phyloP scores from a whole-genome alignment of 345 rosid species.

The Sonneratia caseolaris region DNA sequence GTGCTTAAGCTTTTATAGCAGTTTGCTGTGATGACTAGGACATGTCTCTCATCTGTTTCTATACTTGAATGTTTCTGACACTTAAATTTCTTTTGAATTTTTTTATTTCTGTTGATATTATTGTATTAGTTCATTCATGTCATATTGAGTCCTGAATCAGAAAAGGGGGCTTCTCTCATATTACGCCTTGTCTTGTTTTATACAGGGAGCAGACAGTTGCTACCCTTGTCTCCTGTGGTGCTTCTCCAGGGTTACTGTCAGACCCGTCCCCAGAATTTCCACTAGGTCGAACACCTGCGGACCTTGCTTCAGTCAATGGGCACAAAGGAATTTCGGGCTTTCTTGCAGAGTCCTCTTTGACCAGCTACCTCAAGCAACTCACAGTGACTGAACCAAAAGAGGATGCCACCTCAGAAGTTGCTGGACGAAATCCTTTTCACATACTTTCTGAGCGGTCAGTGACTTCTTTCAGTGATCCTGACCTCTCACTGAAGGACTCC shows the following conservation, averaged over 20 bases:
- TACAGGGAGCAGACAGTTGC: conserved; percentile 82
- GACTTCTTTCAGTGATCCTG: conserved; percentile 44
- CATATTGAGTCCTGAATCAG: background rate
- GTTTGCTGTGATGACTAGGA: background rate
- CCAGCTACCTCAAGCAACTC: conserved; percentile 51
- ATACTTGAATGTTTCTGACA: too few relatives aligned
- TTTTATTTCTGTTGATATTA: background rate
- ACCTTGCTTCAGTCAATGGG: conserved; percentile 77
- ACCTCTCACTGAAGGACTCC: conserved; percentile 74
- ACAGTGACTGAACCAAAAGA: conserved; percentile 50
- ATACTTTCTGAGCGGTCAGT: conserved; percentile 57
- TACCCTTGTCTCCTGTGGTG: conserved; percentile 58
- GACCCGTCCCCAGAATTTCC: conserved; percentile 88
- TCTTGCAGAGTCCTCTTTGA: conserved; percentile 81
- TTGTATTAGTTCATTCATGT: background rate
- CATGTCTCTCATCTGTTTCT: background rate
- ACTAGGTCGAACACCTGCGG: conserved; percentile 71
- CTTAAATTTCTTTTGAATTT: background rate
- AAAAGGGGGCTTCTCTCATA: background rate
- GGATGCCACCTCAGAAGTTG: conserved; percentile 22
- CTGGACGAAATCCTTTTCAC: conserved; percentile 41
- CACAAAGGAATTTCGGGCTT: conserved; percentile 91
- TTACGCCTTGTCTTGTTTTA: conserved; percentile 4
- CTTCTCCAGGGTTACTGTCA: conserved; percentile 58
- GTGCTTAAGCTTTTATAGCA: background rate